Conservation (phyloP, 495 filamentous ascomycete species). For the Tuber umbilicatum region DNA sequence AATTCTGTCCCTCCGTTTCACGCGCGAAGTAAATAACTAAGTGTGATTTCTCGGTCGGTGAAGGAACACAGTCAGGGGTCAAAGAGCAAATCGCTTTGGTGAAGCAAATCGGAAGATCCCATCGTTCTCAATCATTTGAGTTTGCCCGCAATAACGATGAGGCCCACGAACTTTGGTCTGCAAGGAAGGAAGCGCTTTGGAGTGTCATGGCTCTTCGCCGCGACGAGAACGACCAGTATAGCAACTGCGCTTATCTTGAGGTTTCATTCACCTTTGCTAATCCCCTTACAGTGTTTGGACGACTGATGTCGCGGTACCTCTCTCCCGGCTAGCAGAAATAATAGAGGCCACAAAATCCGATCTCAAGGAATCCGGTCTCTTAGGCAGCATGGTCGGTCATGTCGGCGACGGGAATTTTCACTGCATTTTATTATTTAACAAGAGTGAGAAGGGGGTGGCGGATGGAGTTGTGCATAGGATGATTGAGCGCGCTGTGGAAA, state of each 20-base stretch:
- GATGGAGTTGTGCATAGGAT: constrained; percentile 71
- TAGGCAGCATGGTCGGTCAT: constrained; percentile 70
- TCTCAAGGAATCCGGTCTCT: constrained; percentile 58
- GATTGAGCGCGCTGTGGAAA: constrained; percentile 74
- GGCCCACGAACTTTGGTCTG: constrained; percentile 74
- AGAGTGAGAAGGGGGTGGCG: constrained; percentile 56
- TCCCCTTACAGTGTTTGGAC: constrained; percentile 67
- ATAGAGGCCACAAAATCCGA: constrained; percentile 74
- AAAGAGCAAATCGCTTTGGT: constrained; percentile 78
- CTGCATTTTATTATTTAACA: constrained; percentile 66
- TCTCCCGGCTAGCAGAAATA: constrained; percentile 63
- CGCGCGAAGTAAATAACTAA: background rate
- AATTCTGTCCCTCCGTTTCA: background rate
- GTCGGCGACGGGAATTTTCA: constrained; percentile 85
- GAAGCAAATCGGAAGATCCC: constrained; percentile 55
- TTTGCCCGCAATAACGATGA: constrained; percentile 67
- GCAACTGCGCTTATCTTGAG: background rate
- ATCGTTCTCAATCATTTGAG: constrained; percentile 64
- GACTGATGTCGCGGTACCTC: constrained; percentile 75
- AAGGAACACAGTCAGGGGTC: constrained; percentile 63
- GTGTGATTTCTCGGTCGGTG: background rate
- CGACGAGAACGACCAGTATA: constrained; percentile 43
- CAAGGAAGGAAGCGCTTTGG: constrained; percentile 83
- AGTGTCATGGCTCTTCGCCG: constrained; percentile 55
- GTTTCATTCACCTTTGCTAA: background rate